Base-by-base conservation (phyloP, 2,329 filamentous ascomycete genomes). In the Daldinia sp. region DNA sequence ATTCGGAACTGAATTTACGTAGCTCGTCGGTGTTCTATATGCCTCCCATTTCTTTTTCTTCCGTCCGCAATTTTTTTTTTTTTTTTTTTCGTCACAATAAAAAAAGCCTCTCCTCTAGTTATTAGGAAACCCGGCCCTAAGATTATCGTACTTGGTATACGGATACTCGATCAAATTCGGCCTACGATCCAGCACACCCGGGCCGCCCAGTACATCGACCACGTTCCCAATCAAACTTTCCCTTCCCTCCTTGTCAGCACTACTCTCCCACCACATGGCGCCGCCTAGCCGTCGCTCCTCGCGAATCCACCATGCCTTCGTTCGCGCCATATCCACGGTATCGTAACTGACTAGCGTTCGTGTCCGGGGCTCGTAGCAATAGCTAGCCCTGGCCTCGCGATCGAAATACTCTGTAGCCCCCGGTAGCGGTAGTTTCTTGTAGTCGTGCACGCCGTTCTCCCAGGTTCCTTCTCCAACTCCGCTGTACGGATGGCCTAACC, bases 251-350 rank as follows among this genome's bases (percentile, higher is more conserved):
- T 89, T 90, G 78, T 98, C 95, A 0, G 88, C 90, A 75, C 91
- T 95, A 74, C 89, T 93, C 82, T 98, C 94, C 94, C 94, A 97
- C 93, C 93, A 98, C 94, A 98, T 98, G n/a, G 87, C 93, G 18
- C 95, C 95, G 1, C 94, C 94, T 0, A 98, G 85, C 0, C 88
- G 84, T 50, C 86, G 82, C 20, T 87, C 78, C 23, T 87, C 78
- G 76, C 84, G 87, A 76, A 98, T 88, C 78, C 89, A 97, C 10
- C 87, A 82, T 1, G 90, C 89, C 83, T 98, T 98, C 72, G 81
- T 78, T 72, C 83, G 83, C 3, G 89, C 91, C 78, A 94, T 88
- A 2, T 83, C 81, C 0, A 89, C 86, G 1, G 89, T 95, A 77
- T 94, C 92, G 77, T 97, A 98, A 48, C 87, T 91, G 59, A 98